phyloP scores from a whole-genome alignment of 306 rosid genomes.

The Cotoneaster glaucophyllus region DNA sequence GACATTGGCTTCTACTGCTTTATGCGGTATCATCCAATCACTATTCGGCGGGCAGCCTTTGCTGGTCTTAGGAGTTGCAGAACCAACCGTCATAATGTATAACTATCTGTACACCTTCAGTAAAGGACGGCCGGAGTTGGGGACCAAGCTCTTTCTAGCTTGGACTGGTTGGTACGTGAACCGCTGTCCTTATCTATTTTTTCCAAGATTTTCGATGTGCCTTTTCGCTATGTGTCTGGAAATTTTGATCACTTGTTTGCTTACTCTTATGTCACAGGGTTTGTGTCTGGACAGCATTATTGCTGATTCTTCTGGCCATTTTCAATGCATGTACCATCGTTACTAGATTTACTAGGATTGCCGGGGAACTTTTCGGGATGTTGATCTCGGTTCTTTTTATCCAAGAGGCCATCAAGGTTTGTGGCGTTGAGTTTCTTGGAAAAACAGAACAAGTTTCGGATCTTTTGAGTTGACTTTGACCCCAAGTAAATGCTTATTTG shows the following conservation, averaged over 20 bases:
- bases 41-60: constrained; percentile 87
- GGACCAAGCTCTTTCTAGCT: constrained; percentile 56
- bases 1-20: constrained; percentile 78
- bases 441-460: not conserved
- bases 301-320: constrained; percentile 64
- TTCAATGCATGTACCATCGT: constrained; percentile 67
- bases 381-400: constrained; percentile 74
- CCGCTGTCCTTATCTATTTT: not conserved
- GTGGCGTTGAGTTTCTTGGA: not conserved
- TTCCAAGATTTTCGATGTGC: not conserved
- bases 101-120: constrained; percentile 69
- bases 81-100: constrained; percentile 90
- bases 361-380: constrained; percentile 91
- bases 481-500: not conserved
- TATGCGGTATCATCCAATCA: constrained; percentile 88
- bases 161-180: constrained; percentile 78
- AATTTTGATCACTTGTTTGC: not conserved
- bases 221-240: not conserved
- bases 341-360: constrained; percentile 76
- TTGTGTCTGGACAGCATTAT: constrained; percentile 72
- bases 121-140: constrained; percentile 50
- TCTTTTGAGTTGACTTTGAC: not conserved
- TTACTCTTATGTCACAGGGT: constrained; percentile 41
- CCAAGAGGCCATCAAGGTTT: constrained; percentile 83
- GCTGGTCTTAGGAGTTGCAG: constrained; percentile 82